phyloP scores from a whole-genome alignment of 495 filamentous ascomycete genomes.

The Penicillium psychrofluorescens region DNA sequence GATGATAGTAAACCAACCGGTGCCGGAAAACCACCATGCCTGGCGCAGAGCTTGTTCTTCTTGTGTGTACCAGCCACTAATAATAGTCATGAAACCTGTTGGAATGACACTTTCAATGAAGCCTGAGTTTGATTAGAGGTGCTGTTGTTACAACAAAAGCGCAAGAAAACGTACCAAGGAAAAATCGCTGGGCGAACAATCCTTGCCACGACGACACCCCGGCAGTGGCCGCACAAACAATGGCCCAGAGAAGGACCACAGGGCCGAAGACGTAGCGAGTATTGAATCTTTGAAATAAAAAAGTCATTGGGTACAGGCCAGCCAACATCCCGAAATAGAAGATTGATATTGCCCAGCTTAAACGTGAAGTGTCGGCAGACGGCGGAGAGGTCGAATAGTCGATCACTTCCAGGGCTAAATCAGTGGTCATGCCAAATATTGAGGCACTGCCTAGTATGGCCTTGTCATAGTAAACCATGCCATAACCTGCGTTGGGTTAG shows the following conservation, averaged over 20 bases:
- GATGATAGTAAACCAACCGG: conserved; percentile 61
- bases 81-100: conserved; percentile 60
- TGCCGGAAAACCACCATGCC: conserved; percentile 63
- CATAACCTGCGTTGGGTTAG: conserved; percentile 40
- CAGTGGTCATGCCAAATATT: conserved; percentile 68
- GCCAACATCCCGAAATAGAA: conserved; percentile 77
- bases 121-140: conserved; percentile 25
- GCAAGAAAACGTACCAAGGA: conserved; percentile 38
- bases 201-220: conserved; percentile 57
- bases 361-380: conserved; percentile 50
- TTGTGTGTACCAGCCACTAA: conserved; percentile 61
- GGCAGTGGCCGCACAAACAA: conserved; percentile 61
- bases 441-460: conserved; percentile 66
- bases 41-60: conserved; percentile 59
- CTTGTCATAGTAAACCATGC: conserved; percentile 75
- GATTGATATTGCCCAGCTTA: conserved; percentile 69
- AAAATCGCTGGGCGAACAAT: conserved; percentile 63
- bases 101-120: conserved; percentile 62
- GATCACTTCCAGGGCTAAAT: conserved; percentile 48
- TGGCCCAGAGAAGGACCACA: conserved; percentile 59
- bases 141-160: no score
- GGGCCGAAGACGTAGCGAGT: conserved; percentile 53
- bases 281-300: conserved; percentile 57
- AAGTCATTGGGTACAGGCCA: conserved; percentile 66
- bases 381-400: conserved; percentile 48